Evolutionary conservation across 345 rosid species (phyloP), one percentile per base, ranked within the genome.

Genomic region (Barbarea vulgaris): DNA sequence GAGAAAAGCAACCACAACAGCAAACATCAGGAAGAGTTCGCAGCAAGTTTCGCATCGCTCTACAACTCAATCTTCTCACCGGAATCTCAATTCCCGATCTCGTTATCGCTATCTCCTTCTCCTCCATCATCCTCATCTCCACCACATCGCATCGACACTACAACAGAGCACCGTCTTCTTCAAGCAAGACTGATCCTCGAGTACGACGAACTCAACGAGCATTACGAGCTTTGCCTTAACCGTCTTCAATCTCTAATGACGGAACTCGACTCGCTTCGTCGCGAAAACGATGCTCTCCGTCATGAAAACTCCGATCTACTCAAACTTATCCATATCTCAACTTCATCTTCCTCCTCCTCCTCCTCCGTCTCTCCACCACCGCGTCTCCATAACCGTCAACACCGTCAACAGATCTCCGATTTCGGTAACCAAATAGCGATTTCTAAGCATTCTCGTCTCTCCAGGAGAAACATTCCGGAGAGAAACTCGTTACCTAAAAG

Each of bases 141-240:
- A 34, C 56, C 79, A 5, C 27, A 55, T 67, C 72, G 81, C 72
- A 34, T 68, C 53, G 75, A 78, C 39, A 17, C 76, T 4, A 69
- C 84, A 62, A 86, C 87, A 10, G 93, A 89, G 69, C 74, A 83
- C 57, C 88, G 93, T 44, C 91, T 91, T 44, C 83, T 63, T 62
- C 95, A 91, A 73, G 95, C 95, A 34, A 75, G 89, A 1, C 88
- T 91, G 18, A 79, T 90, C 34, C 82, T 88, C 33, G 96, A 90
- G 79, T 84, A 85, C 77, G 91, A 86, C 46, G 86, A 87, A 67
- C 91, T 88, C 51, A 76, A 76, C 48, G 88, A 91, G 47, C 87
- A 84, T 62, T 85, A 85, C 81, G 89, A 88, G 74, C 84, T 86
- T 59, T 90, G 93, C 65, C 70, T 85, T 44, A 42, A 80, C 31